Evolutionary conservation across 306 rosid genomes (phyloP).

Genomic region (Quercus bicolor): DNA sequence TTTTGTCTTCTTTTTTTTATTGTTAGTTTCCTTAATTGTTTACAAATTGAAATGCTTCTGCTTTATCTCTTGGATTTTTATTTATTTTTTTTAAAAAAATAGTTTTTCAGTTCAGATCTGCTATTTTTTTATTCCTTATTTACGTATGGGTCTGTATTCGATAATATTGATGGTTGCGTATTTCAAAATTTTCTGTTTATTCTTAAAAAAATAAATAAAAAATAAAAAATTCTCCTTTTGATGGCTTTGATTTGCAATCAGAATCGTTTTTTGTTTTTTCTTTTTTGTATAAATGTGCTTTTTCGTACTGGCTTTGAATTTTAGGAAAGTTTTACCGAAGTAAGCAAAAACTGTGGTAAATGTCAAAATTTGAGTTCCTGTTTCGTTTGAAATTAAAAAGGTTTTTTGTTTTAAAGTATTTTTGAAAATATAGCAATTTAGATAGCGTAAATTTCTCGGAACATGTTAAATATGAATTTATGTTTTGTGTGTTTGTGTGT

Average conservation of each 20-base stretch:
- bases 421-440: not conserved
- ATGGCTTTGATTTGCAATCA: not conserved
- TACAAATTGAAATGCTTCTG: slow-evolving; percentile 5
- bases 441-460: not conserved
- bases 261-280: not conserved
- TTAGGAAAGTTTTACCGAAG: not conserved
- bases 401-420: not conserved
- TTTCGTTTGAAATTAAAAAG: not conserved
- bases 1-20: slow-evolving; percentile 6
- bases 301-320: not conserved
- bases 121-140: slow-evolving; percentile 12
- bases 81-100: not conserved
- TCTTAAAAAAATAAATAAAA: too few species aligned
- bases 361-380: not conserved
- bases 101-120: slow-evolving; percentile 54
- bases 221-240: not conserved
- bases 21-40: not conserved
- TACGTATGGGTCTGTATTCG: not conserved
- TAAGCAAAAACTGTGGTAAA: not conserved
- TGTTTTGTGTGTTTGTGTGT: not conserved
- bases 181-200: not conserved
- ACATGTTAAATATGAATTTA: not conserved
- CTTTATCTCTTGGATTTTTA: slow-evolving; percentile 14
- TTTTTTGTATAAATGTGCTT: not conserved
- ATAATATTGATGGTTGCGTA: not conserved